These are phyloP conservation scores for Aurinia saxatilis DNA, from an alignment of 345 rosid species.

Conservation along the genomic window DNA sequence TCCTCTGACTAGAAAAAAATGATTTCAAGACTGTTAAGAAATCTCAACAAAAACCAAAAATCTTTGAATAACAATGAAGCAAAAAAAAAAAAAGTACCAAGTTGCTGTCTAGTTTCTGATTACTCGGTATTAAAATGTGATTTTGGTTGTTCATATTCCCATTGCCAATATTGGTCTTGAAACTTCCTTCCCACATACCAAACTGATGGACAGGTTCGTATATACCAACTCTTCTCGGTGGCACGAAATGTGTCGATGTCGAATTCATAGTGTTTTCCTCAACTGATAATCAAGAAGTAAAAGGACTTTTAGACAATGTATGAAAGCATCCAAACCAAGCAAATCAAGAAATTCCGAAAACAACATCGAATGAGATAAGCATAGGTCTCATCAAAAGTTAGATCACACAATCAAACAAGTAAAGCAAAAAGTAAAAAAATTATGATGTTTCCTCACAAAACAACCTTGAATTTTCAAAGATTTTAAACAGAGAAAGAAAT, in stretches of 20 bases:
- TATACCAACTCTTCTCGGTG: conserved; percentile 61
- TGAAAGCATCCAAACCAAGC: not conserved
- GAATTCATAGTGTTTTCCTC: conserved; percentile 58
- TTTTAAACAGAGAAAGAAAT: too few species aligned
- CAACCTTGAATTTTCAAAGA: too few species aligned
- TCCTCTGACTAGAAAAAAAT: conserved; percentile 62
- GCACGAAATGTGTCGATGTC: conserved; percentile 66
- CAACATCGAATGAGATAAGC: not conserved
- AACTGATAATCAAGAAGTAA: not conserved
- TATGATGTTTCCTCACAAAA: not conserved
- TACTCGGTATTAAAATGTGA: conserved; percentile 42
- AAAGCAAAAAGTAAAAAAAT: not conserved
- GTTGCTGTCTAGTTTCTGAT: conserved; percentile 53
- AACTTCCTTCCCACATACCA: conserved; percentile 82
- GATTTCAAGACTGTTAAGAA: not conserved
- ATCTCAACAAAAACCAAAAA: not conserved
- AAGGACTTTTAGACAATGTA: not conserved
- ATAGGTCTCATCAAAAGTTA: conserved; percentile 4
- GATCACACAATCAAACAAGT: not conserved
- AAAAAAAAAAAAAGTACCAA: conserved; percentile 35
- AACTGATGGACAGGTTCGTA: conserved; percentile 72
- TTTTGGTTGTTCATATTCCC: conserved; percentile 39
- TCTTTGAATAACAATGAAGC: not conserved
- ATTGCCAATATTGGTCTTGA: conserved; percentile 34
- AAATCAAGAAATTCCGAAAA: not conserved